Base-by-base conservation (phyloP, 257 asterid species). In the Osmanthus fragrans region DNA sequence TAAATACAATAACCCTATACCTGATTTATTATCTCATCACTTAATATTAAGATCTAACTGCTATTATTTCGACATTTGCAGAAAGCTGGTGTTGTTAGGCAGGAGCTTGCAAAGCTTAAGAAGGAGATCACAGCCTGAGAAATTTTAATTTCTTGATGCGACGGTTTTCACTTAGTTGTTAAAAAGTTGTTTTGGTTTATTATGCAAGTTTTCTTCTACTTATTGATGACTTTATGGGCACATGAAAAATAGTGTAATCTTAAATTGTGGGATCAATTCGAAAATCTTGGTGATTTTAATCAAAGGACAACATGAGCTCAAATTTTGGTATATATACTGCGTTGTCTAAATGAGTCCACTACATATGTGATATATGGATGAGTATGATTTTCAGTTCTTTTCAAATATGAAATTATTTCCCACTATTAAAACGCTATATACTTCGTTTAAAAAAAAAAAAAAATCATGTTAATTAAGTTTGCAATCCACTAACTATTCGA, bases 41-140 rank as follows among this genome's bases (percentile, higher is more conserved):
- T 3, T 5, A 7, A 23, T 21, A 9, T 9, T 11, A 4, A 70
- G 30, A 3, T 40, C 80, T 80, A 16, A 36, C 21, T 13, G 0
- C 13, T 30, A 40, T 45, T 21, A 2, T 72, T 16, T 39, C 18
- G 39, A 29, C 7, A 25, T 80, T 32, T 83, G 85, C 96, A 90
- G 97, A 94, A 80, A 63, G 97, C 97, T 39, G 93, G 97, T 45
- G 87, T 92, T 32, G 96, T 92, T 8, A 84, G 94, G 76, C 97
- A 91, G 86, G 98, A 94, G 88, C 94, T 94, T 78, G 93, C 97
- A 0, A 94, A 88, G 37, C 92, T 94, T 3, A 87, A 90, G 84
- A 94, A 89, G 86, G 84, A 87, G 76, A 74, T 42, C 49, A 68
- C 89, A 9, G 85, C 87, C 51, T 87, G 72, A 80, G 78, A 66